Percentiles rank a stretch among this genome's conserved stretches.
Conservation (phyloP, 148 eudicot genomes). For the Agrostemma githago region DNA sequence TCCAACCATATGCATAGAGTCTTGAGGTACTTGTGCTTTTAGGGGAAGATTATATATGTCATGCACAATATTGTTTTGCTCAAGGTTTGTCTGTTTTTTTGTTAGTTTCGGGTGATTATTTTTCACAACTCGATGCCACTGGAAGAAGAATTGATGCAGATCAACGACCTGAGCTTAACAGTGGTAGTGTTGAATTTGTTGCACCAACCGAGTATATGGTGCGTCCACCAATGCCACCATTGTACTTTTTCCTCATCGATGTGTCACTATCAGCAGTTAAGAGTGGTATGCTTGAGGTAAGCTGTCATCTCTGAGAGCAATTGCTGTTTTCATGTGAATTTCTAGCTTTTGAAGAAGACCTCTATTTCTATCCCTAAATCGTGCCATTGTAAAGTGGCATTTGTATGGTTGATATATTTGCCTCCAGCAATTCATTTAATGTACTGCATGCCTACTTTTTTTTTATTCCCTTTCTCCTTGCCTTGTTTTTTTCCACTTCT, state of each 20-base stretch:
- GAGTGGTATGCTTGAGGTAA: slow-evolving; percentile 99
- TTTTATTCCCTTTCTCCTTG: background rate
- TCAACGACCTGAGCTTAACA: slow-evolving; percentile 84
- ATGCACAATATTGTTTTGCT: background rate
- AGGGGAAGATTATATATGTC: background rate
- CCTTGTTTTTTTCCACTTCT: background rate
- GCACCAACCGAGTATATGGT: slow-evolving; percentile 99
- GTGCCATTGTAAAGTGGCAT: background rate
- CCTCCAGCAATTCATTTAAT: background rate
- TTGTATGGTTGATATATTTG: background rate
- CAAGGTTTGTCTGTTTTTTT: slow-evolving; percentile 12
- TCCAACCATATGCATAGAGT: background rate
- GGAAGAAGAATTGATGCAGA: slow-evolving; percentile 82
- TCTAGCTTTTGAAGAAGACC: background rate
- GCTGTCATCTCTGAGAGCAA: slow-evolving; percentile 16
- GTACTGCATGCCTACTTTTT: background rate
- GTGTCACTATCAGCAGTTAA: slow-evolving; percentile 82
- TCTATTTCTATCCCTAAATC: background rate
- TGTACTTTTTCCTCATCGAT: slow-evolving; percentile 93
- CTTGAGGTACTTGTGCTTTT: background rate
- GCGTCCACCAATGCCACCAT: slow-evolving; percentile 99
- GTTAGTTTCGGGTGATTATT: slow-evolving; percentile 81
- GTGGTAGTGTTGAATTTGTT: slow-evolving; percentile 91
- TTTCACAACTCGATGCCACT: slow-evolving; percentile 78
- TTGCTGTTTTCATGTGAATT: background rate